Base-by-base conservation (phyloP, 164 flowering plant species). In the Protea cynaroides region DNA sequence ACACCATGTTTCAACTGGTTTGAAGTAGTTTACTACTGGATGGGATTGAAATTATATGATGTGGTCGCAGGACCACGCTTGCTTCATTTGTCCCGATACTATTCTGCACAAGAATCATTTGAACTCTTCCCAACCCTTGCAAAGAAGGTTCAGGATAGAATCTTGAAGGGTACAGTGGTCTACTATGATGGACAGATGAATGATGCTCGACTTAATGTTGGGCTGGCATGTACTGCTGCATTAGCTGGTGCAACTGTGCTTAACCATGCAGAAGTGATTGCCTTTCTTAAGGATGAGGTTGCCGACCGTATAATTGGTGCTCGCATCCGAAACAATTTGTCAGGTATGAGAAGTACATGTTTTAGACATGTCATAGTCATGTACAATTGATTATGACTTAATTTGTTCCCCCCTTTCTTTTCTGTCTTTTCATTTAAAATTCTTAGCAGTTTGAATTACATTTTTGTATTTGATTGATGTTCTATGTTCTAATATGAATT, bases 121-220 rank as follows among this genome's bases (percentile, higher is more conserved):
- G 44, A 12, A 44, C 51, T 24, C 23, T 68, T 68, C 38, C 69
- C 69, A 25, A 65, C 65, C 56, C 69, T 72, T 56, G 56, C 76
- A 61, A 57, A 49, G 40, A 62, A 73, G 56, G 61, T 38, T 62
- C 22, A 69, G 61, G 66, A 69, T 12, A 62, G 64, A 40, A 73
- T 60, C 46, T 65, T 69, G 70, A 69, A 58, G 61, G 76, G 76
- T 56, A 65, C 67, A 25, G 76, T 73, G 23, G 76, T 73, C 43
- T 73, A 73, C 66, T 73, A 65, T 62, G 76, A 73, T 17, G 76
- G 76, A 25, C 76, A 73, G 49, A 73, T 73, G 76, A 65, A 73
- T 69, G 76, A 73, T 58, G 69, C 76, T 49, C 63, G 76, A 8
- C 76, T 73, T 55, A 73, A 73, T 52, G 23, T 73, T 51, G 74